Conservation (phyloP, 2,329 filamentous ascomycete genomes). For the Botrytis aclada region DNA sequence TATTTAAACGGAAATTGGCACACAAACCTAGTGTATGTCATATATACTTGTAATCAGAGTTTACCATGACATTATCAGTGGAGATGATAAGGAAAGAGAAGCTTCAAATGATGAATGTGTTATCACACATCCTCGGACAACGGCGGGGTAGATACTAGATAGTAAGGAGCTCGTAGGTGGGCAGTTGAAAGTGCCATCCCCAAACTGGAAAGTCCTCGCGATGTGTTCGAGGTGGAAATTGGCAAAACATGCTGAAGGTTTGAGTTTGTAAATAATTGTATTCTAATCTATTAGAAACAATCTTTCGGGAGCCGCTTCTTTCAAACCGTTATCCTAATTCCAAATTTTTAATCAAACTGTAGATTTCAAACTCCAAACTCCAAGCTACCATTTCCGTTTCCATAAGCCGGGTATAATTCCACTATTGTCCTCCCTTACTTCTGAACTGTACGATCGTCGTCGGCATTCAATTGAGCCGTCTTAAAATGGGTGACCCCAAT, state of each 20-base stretch:
- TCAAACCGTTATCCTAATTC: background rate
- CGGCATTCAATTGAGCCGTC: background rate
- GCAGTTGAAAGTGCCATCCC: background rate
- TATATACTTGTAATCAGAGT: background rate
- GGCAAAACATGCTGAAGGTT: background rate
- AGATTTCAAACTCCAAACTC: background rate
- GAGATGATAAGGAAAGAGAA: conserved; percentile 4
- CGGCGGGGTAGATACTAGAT: background rate
- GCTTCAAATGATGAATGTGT: background rate
- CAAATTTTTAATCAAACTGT: background rate
- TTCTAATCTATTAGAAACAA: conserved; percentile 4
- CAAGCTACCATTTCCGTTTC: conserved; percentile 3
- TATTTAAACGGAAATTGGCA: background rate
- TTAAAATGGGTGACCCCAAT: conserved; percentile 29
- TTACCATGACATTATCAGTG: background rate
- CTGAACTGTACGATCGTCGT: background rate
- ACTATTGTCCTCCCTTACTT: background rate
- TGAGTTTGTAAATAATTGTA: conserved; percentile 5
- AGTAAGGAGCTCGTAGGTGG: background rate
- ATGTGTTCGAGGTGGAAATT: background rate
- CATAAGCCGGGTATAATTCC: conserved; percentile 13
- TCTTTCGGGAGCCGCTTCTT: background rate
- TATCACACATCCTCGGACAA: background rate
- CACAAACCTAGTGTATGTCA: background rate
- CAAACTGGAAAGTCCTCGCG: conserved; percentile 13